phyloP scores from a whole-genome alignment of 257 asterid species.

The Solanum pinnatisectum region DNA sequence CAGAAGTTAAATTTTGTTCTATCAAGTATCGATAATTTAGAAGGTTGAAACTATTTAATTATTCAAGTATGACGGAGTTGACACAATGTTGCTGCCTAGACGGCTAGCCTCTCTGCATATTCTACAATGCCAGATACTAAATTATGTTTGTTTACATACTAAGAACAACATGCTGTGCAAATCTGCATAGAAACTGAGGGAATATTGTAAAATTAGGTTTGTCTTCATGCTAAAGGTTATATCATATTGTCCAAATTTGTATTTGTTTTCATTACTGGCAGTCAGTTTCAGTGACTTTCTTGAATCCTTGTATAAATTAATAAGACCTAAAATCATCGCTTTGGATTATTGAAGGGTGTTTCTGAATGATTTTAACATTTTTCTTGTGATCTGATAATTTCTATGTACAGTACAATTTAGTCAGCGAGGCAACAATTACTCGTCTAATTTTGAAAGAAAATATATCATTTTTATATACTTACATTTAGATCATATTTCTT shows the following conservation, averaged over 20 bases:
- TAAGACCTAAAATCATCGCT: neutral
- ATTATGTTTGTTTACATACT: neutral
- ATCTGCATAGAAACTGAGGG: neutral
- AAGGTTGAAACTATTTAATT: neutral
- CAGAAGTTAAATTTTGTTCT: slow-evolving; percentile 5
- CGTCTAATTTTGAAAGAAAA: neutral
- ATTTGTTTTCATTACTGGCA: neutral
- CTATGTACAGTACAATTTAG: neutral
- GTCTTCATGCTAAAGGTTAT: neutral
- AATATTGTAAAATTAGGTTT: neutral
- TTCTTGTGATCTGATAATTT: neutral
- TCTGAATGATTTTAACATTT: neutral
- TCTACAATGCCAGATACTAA: neutral
- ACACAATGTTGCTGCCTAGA: neutral
- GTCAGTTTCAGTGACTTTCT: neutral
- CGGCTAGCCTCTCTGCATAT: neutral
- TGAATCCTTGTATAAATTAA: neutral
- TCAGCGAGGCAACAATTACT: neutral
- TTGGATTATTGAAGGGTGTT: neutral
- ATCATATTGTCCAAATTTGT: neutral
- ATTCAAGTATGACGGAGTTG: neutral
- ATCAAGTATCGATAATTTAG: neutral
- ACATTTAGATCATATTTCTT: neutral
- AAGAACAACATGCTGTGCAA: neutral
- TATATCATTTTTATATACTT: too few species aligned